Percentiles rank a stretch among this genome's conserved stretches.
Evolutionary conservation across 1,284 basidiomycete genomes (phyloP).

Genomic region (Heliocybe sulcata): DNA sequence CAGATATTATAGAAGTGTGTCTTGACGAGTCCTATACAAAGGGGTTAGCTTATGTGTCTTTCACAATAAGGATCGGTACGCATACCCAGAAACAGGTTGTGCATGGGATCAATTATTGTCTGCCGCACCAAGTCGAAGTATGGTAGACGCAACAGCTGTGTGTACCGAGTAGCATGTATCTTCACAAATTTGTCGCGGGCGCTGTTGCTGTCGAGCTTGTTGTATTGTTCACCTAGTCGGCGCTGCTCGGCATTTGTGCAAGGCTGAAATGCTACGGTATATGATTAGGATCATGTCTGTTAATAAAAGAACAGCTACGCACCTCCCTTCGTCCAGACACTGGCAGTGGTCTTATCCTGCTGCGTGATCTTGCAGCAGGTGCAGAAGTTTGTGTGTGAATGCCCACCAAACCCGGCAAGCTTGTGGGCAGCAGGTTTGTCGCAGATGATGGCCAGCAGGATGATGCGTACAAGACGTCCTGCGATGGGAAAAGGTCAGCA

Average conservation of each 20-base stretch:
- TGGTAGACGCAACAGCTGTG: slow-evolving; percentile 16
- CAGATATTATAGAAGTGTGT: slow-evolving; percentile 25
- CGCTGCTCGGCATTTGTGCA: slow-evolving; percentile 11
- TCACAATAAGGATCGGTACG: background rate
- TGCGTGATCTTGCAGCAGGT: slow-evolving; percentile 24
- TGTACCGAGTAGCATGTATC: slow-evolving; percentile 14
- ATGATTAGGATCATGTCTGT: background rate
- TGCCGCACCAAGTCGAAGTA: slow-evolving; percentile 18
- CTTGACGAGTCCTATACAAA: slow-evolving; percentile 22
- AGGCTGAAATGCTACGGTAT: slow-evolving; percentile 7
- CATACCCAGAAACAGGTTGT: slow-evolving; percentile 20
- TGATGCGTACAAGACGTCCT: slow-evolving; percentile 18
- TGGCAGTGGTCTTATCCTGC: slow-evolving; percentile 9
- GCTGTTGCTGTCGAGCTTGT: slow-evolving; percentile 1
- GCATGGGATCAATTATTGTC: slow-evolving; percentile 23
- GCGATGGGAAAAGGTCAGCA: no score
- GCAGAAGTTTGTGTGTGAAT: slow-evolving; percentile 24
- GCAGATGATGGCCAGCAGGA: slow-evolving; percentile 23
- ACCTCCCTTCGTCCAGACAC: slow-evolving; percentile 11
- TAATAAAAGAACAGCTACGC: background rate
- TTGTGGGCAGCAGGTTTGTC: slow-evolving; percentile 31
- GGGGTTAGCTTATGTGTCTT: no score
- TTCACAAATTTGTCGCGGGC: slow-evolving; percentile 13
- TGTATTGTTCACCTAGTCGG: slow-evolving; percentile 4
- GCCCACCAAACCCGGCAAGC: slow-evolving; percentile 24